These are phyloP conservation scores for Setaria italica DNA, from an alignment of 202 grass and related monocot genomes.

Conservation along the genomic window DNA sequence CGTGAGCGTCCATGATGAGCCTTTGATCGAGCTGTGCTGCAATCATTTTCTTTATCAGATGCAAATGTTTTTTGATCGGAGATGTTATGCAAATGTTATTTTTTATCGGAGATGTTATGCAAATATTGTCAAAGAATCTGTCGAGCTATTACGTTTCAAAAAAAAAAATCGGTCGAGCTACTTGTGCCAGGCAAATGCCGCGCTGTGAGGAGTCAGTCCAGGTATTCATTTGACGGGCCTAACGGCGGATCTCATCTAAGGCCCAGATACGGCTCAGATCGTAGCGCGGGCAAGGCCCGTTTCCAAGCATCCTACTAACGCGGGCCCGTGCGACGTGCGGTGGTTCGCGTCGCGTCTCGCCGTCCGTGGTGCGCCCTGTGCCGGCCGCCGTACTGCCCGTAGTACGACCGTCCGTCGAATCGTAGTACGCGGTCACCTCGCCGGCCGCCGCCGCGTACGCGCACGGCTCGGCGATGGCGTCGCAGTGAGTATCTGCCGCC, in stretches of 20 bases:
- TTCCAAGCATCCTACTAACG: background rate
- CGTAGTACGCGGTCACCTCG: background rate
- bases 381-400: background rate
- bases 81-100: too few relatives aligned
- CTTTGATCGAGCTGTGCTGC: too few relatives aligned
- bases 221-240: background rate
- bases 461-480: background rate
- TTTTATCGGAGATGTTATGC: too few relatives aligned
- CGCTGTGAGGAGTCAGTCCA: background rate
- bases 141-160: too few relatives aligned
- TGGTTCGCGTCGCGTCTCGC: too few relatives aligned
- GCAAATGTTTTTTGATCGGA: background rate
- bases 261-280: background rate
- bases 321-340: background rate
- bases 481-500: background rate
- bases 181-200: too few relatives aligned
- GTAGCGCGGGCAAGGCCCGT: background rate
- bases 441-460: background rate
- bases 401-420: background rate
- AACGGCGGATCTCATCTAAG: background rate
- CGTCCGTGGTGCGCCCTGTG: background rate
- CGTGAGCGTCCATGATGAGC: background rate
- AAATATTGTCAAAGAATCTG: too few relatives aligned
- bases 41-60: too few relatives aligned
- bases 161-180: too few relatives aligned